Evolutionary conservation across 768 basidiomycete species (phyloP), one percentile per base, ranked within the genome.

Genomic region (Auriscalpium vulgare): DNA sequence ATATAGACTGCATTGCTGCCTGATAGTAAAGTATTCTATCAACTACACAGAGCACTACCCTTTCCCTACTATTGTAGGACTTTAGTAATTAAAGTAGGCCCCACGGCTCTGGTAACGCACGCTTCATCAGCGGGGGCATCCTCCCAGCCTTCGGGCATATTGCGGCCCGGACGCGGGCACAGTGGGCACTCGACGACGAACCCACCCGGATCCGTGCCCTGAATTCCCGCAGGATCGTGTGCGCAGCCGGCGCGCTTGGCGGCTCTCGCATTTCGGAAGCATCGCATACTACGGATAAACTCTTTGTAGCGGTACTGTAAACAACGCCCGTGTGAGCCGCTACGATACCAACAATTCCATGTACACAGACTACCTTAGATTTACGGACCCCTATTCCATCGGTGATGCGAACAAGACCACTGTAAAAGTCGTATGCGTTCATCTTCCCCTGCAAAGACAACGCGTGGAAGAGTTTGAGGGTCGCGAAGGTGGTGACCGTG

Each of bases 91-190:
- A 2, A 29, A 29, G 23, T 29, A 29, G 23, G 23, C 3, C 23
- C 23, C 23, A 29, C 23, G 23, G 23, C 23, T 29, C 23, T n/a
- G n/a, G n/a, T n/a, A n/a, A 40, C 62, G 8, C 56, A 65, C 67
- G 38, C 53, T 17, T 55, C 49, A 7, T 56, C 47, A 8, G 34
- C 44, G 0, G 64, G 56, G 2, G 49, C 54, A 10, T 46, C n/a
- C 11, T 65, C 36, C 63, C 62, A 67, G 14, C 54, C 59, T 10
- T 44, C 21, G 3, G 63, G 63, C 2, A 65, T 43, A 55, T 66
- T 68, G 8, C 37, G 17, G 6, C 51, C 56, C 4, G 64, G 64
- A 10, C 59, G 54, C n/a, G 67, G 66, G 40, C 67, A 68, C 0
- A 65, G 65, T 1, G 61, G 66, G 51, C 66, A 68, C 8, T 47